Evolutionary conservation across 768 basidiomycete species (phyloP).

Genomic region (Favolaschia claudopus): DNA sequence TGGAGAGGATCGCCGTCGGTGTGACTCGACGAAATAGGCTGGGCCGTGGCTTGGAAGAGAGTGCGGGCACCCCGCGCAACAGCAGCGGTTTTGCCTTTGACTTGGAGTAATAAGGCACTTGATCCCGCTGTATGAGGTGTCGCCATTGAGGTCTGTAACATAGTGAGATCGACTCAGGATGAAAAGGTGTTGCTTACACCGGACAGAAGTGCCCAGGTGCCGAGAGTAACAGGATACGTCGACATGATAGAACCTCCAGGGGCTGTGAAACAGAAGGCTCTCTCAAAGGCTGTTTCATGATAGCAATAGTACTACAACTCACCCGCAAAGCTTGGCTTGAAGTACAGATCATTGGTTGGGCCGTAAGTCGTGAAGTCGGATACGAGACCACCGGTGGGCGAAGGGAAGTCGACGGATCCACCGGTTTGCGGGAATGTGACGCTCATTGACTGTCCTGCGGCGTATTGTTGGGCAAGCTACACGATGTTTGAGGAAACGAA

Average conservation of each 20-base stretch:
- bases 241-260: conserved; percentile 60
- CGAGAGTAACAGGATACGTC: conserved; percentile 48
- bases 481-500: not conserved
- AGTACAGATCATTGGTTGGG: conserved; percentile 50
- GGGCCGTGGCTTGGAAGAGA: conserved; percentile 16
- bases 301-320: too few species aligned
- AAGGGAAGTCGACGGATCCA: conserved; percentile 46
- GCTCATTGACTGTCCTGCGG: conserved; percentile 34
- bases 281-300: too few species aligned
- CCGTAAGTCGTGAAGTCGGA: conserved; percentile 54
- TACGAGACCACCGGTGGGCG: conserved; percentile 59
- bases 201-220: conserved; percentile 44
- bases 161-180: too few species aligned
- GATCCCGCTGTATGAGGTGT: conserved; percentile 51
- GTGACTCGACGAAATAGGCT: conserved; percentile 3
- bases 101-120: conserved; percentile 48
- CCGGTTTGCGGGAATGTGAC: conserved; percentile 44
- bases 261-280: too few species aligned
- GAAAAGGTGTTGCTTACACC: too few species aligned
- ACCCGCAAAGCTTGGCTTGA: conserved; percentile 34
- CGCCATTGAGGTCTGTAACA: too few species aligned
- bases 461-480: conserved; percentile 43
- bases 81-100: conserved; percentile 39
- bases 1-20: conserved; percentile 37
- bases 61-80: conserved; percentile 22